Conservation (phyloP, 75 land plant species). For the Cryptomeria japonica region DNA sequence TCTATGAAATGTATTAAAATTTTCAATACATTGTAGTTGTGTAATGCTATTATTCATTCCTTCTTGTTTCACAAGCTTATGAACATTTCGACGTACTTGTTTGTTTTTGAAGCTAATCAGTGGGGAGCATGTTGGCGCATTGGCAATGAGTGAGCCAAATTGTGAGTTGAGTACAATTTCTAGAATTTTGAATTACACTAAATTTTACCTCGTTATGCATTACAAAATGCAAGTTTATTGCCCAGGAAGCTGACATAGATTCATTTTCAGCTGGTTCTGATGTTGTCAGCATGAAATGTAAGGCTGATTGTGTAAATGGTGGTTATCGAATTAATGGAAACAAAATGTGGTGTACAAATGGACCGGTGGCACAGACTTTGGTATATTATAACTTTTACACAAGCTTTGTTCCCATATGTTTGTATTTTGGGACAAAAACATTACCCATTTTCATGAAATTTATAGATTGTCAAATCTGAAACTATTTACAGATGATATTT, state of each 20-base stretch:
- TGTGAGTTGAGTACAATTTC: constrained; percentile 47
- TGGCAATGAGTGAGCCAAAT: constrained; percentile 99
- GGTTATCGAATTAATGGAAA: constrained; percentile 96
- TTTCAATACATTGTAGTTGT: not conserved
- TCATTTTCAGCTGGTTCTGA: constrained; percentile 91
- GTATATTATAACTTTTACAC: constrained; percentile 35
- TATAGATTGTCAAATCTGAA: not conserved
- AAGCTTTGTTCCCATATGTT: not conserved
- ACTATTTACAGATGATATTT: not conserved
- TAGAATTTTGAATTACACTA: not conserved
- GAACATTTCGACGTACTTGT: not conserved
- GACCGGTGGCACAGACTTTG: constrained; percentile 93
- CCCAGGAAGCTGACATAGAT: not conserved
- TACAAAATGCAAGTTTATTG: not conserved
- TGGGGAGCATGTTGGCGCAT: constrained; percentile 98
- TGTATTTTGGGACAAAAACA: not conserved
- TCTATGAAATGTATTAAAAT: not conserved
- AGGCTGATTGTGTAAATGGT: constrained; percentile 84
- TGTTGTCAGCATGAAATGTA: constrained; percentile 99
- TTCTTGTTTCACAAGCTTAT: not conserved
- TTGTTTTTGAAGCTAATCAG: constrained; percentile 73
- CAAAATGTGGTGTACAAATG: constrained; percentile 99
- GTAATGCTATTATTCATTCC: not conserved
- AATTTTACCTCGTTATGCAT: not conserved
- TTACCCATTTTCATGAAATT: not conserved